These are phyloP conservation scores for Fusarium nisikadoi DNA, from an alignment of 2,329 filamentous ascomycete species.

Conservation along the genomic window DNA sequence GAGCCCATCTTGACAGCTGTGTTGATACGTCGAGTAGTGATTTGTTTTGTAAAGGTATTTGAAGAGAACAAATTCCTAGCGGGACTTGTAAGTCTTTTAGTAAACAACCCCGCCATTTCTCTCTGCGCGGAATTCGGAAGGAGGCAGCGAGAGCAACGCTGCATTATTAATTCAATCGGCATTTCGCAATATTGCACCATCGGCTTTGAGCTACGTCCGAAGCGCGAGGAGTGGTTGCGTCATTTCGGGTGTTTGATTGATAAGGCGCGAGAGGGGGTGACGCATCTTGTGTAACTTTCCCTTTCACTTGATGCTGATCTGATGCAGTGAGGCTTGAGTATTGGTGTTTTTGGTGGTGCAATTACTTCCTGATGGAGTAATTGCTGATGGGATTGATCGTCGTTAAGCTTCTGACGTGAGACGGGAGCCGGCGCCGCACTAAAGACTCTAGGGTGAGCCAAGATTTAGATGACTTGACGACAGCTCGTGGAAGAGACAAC, in stretches of 20 bases:
- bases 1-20: slow-evolving; percentile 28
- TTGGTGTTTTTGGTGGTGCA: background rate
- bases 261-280: background rate
- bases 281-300: background rate
- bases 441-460: slow-evolving; percentile 2
- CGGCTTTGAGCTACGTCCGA: slow-evolving; percentile 11
- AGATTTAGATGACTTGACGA: background rate
- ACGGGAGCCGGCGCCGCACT: slow-evolving; percentile 3
- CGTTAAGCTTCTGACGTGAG: slow-evolving; percentile 25
- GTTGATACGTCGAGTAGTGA: slow-evolving; percentile 2
- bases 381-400: background rate
- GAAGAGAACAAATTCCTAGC: background rate
- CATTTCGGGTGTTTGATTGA: background rate
- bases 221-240: slow-evolving; percentile 17
- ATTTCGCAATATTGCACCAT: background rate
- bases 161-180: slow-evolving; percentile 11
- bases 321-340: background rate
- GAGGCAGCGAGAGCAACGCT: background rate
- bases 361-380: slow-evolving; percentile 7
- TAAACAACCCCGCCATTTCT: background rate
- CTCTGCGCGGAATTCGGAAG: background rate
- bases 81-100: background rate
- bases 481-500: background rate
- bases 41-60: background rate
- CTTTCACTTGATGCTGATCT: background rate